Conservation (phyloP, 768 basidiomycete genomes). For the Russula abietina region DNA sequence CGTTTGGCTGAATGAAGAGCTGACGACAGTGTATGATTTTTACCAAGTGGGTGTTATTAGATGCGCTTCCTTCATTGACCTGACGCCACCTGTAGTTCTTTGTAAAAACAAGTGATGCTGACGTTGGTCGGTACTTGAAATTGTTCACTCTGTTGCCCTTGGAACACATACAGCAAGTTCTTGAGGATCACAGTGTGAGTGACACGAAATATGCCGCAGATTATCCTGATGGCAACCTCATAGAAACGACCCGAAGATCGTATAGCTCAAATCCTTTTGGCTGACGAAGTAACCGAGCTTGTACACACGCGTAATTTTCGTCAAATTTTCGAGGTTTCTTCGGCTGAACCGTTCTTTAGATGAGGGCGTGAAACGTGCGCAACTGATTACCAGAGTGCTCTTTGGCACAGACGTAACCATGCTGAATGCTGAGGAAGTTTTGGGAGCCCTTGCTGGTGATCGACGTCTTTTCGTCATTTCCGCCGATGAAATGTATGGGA, state of each 20-base stretch:
- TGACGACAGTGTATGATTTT: conserved; percentile 88
- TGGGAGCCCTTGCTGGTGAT: conserved; percentile 58
- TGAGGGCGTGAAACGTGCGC: conserved; percentile 38
- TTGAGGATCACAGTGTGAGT: conserved; percentile 21
- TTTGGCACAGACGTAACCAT: conserved; percentile 36
- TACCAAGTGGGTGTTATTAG: conserved; percentile 63
- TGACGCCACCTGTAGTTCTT: conserved; percentile 62
- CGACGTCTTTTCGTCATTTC: conserved; percentile 51
- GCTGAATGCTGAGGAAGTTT: conserved; percentile 49
- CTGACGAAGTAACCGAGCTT: conserved; percentile 53
- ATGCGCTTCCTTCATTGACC: neutral
- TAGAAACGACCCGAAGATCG: conserved; percentile 38
- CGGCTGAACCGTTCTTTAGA: conserved; percentile 28
- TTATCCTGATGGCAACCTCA: neutral
- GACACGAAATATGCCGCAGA: neutral
- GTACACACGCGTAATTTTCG: conserved; percentile 45
- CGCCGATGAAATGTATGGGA: conserved; percentile 46
- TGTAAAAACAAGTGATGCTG: conserved; percentile 43
- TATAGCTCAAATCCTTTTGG: conserved; percentile 46
- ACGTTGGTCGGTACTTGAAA: conserved; percentile 23
- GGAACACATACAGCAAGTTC: conserved; percentile 12
- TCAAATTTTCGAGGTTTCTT: neutral
- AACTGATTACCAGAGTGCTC: conserved; percentile 41
- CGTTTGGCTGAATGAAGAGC: conserved; percentile 72
- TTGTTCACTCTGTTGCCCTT: conserved; percentile 24